Base-by-base conservation (phyloP, 75 land plant genomes). In the Pseudotsuga menziesii region DNA sequence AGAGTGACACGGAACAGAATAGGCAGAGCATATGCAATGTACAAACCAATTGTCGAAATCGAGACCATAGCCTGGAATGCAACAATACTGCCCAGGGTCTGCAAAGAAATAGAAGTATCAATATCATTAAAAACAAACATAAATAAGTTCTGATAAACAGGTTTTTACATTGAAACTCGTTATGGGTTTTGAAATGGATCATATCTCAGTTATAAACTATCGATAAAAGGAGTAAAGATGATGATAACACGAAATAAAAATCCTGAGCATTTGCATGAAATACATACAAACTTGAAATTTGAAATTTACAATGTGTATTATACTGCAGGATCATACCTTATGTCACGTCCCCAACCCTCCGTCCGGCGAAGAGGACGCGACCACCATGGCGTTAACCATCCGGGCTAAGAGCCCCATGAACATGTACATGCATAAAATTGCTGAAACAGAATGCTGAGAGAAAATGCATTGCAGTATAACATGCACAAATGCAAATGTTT, bases 1-100 rank as follows among this genome's bases (percentile, higher is more conserved):
- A 92, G 70, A 12, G 98, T 94, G 36, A 94, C 80, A 12, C 97
- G 79, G 71, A 92, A 90, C 77, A 94, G 82, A 72, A 87, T 85
- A 27, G 98, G 98, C 39, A 92, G 57, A 26, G 91, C 93, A 61
- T 94, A 94, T 11, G 95, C 87, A 56, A 92, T 92, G 88, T 92
- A 94, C 63, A 88, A 79, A 16, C 97, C 95, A 58, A 94, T 83
- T 13, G 93, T 90, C 29, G 97, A 91, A 44, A 92, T 87, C 12
- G 97, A 94, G 3, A 94, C 95, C 97, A 92, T 94, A 5, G 97
- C 97, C 66, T 94, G 89, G 80, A 94, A 94, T 17, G 97, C 97
- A 27, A 94, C 97, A 74, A 75, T 5, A 73, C 98, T 94, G 59
- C 89, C 91, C 20, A 94, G 84, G 59, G 88, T 92, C 98, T 92